Conservation (phyloP, 116 monocot genomes). For the Trichopus zeylanicus region DNA sequence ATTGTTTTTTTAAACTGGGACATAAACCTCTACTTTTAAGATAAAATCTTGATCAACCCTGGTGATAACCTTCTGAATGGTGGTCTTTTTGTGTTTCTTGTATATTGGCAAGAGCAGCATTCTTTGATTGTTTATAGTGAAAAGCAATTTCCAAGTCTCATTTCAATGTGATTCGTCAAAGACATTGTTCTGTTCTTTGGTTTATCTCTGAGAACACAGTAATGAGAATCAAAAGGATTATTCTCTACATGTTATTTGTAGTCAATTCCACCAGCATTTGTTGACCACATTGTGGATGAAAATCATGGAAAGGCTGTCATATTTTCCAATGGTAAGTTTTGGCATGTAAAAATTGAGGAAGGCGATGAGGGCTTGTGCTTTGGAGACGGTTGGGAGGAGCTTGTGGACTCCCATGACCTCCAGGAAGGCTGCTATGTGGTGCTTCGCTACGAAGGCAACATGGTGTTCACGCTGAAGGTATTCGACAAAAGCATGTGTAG, state of each 20-base stretch:
- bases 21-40: too few relatives aligned
- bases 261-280: neutral
- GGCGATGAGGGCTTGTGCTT: neutral
- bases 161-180: too few relatives aligned
- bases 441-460: neutral
- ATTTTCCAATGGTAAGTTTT: neutral
- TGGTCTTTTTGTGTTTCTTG: too few relatives aligned
- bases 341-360: conserved; percentile 1
- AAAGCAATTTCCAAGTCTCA: too few relatives aligned
- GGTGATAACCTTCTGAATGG: too few relatives aligned
- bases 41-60: too few relatives aligned
- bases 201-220: neutral
- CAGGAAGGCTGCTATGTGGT: neutral
- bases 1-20: too few relatives aligned
- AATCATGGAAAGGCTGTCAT: neutral
- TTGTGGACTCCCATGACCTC: neutral
- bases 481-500: neutral
- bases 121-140: neutral
- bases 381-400: neutral
- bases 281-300: neutral
- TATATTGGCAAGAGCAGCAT: too few relatives aligned
- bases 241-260: neutral
- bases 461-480: neutral
- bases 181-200: too few relatives aligned
- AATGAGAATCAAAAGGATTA: neutral